These are phyloP conservation scores for Emmonsia crescens DNA, from an alignment of 2,329 filamentous ascomycete species.

Conservation along the genomic window DNA sequence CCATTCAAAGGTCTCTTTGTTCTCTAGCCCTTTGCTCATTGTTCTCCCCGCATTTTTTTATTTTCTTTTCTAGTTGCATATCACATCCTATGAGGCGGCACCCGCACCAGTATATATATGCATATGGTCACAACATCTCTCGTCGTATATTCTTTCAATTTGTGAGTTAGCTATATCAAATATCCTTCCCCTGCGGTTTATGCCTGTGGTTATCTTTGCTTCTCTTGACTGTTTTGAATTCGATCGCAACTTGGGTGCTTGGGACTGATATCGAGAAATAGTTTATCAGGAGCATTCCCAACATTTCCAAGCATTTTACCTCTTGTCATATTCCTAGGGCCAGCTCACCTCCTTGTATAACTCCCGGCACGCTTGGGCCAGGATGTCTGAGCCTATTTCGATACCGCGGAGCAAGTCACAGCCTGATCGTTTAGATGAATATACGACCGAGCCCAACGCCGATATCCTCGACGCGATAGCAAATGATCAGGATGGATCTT, in stretches of 20 bases:
- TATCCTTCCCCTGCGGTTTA: background rate
- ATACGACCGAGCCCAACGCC: constrained; percentile 9
- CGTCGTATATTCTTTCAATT: background rate
- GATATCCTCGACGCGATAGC: constrained; percentile 26
- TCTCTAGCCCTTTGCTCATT: background rate
- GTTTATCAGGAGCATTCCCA: background rate
- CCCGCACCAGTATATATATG: background rate
- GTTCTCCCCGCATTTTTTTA: background rate
- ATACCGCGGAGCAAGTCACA: constrained; percentile 19
- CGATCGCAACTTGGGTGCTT: background rate
- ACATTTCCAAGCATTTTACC: background rate
- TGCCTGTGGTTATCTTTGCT: background rate
- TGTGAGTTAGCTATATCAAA: background rate
- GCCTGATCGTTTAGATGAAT: constrained; percentile 12
- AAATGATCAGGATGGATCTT: constrained; percentile 16
- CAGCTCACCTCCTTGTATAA: background rate
- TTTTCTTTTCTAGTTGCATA: background rate
- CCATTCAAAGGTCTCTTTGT: background rate
- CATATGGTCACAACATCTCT: background rate
- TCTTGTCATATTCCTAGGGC: background rate
- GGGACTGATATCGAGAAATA: background rate
- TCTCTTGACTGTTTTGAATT: background rate
- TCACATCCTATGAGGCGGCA: background rate
- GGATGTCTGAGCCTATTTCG: constrained; percentile 19
- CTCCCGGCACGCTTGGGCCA: background rate